Percentiles rank a stretch among this genome's conserved stretches.
phyloP scores from a whole-genome alignment of 495 filamentous ascomycete species.

The Barbatosphaeria neglecta region DNA sequence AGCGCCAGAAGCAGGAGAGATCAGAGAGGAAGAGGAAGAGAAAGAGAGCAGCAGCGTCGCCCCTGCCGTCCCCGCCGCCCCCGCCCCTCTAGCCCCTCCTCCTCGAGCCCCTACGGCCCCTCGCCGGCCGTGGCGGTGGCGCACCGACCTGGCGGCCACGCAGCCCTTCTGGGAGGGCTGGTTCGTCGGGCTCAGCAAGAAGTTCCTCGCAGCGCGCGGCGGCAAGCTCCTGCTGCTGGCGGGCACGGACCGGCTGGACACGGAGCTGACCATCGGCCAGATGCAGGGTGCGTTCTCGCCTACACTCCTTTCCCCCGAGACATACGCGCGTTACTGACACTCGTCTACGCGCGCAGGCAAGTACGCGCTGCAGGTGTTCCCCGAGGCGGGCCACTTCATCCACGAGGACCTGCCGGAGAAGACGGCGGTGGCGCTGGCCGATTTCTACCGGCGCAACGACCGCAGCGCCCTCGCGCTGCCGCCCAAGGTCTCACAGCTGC shows the following conservation, averaged over 20 bases:
- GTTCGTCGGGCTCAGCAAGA: constrained; percentile 78
- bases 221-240: constrained; percentile 87
- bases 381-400: constrained; percentile 90
- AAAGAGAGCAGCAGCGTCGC: no score
- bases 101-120: no score
- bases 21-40: constrained; percentile 22
- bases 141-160: constrained; percentile 72
- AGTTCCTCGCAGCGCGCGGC: constrained; percentile 74
- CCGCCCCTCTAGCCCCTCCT: no score
- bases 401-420: constrained; percentile 90
- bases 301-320: not conserved
- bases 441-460: constrained; percentile 88
- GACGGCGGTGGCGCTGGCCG: constrained; percentile 69
- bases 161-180: constrained; percentile 90
- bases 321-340: no score
- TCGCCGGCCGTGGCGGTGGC: constrained; percentile 63
- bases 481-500: constrained; percentile 64
- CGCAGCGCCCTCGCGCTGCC: constrained; percentile 72
- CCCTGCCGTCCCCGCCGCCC: no score
- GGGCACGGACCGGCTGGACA: constrained; percentile 88
- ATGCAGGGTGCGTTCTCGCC: constrained; percentile 63
- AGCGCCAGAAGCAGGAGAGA: constrained; percentile 23
- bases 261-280: constrained; percentile 91
- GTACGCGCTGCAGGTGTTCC: constrained; percentile 90
- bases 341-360: constrained; percentile 50